phyloP scores from a whole-genome alignment of 2,329 filamentous ascomycete species.

The Metarhizium rileyi region DNA sequence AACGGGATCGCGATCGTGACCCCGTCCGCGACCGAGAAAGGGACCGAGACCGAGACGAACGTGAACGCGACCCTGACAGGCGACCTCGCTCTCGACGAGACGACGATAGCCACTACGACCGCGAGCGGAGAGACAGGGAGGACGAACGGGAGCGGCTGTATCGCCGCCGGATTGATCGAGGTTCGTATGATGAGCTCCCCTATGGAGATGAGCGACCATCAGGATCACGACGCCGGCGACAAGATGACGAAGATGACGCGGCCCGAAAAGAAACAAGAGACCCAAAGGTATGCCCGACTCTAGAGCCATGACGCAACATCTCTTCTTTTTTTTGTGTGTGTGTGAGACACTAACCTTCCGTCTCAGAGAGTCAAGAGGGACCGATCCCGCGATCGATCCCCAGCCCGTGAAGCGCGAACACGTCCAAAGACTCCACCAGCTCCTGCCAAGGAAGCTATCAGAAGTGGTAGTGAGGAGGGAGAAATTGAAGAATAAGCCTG shows the following conservation, averaged over 20 bases:
- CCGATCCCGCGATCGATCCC: slow-evolving; percentile 50
- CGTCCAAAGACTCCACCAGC: slow-evolving; percentile 45
- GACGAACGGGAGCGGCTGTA: slow-evolving; percentile 84
- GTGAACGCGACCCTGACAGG: slow-evolving; percentile 35
- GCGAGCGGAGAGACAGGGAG: slow-evolving; percentile 79
- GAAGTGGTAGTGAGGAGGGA: slow-evolving; percentile 83
- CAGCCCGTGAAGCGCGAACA: slow-evolving; percentile 44
- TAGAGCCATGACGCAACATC: slow-evolving; percentile 16
- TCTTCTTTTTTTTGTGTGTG: background rate
- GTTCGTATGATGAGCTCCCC: slow-evolving; percentile 77
- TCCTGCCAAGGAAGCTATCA: slow-evolving; percentile 37
- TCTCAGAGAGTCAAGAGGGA: slow-evolving; percentile 48
- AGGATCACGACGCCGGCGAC: slow-evolving; percentile 62
- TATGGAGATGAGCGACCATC: slow-evolving; percentile 69
- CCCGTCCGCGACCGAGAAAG: slow-evolving; percentile 27
- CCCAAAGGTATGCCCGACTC: slow-evolving; percentile 45
- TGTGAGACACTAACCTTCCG: background rate
- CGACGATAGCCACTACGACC: slow-evolving; percentile 65
- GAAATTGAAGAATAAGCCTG: slow-evolving; percentile 69
- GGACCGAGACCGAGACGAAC: slow-evolving; percentile 13
- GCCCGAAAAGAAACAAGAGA: slow-evolving; percentile 56
- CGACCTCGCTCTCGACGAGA: slow-evolving; percentile 46
- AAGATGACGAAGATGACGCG: slow-evolving; percentile 65
- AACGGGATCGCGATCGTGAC: slow-evolving; percentile 25
- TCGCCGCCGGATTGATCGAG: slow-evolving; percentile 65